phyloP scores from a whole-genome alignment of 1,139 yeast species.

The Candida tunisiensis region DNA sequence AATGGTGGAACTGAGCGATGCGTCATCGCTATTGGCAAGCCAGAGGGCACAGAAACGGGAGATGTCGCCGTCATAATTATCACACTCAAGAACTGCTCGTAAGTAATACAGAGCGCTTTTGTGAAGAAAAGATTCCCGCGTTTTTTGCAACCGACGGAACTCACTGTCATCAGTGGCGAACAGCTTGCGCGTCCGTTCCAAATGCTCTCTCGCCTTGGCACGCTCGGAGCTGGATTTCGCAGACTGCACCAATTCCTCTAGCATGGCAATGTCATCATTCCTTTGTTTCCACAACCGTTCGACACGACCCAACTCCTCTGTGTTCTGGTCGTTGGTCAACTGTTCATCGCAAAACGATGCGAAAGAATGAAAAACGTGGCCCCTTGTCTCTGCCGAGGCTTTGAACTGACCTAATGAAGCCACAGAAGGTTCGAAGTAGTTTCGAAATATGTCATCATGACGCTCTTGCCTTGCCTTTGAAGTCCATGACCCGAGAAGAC shows the following conservation, averaged over 20 bases:
- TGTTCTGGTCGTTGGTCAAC: slow-evolving; percentile 27
- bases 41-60: slow-evolving; percentile 79
- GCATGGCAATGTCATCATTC: slow-evolving; percentile 24
- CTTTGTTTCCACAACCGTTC: slow-evolving; percentile 24
- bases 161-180: slow-evolving; percentile 33
- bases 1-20: slow-evolving; percentile 16
- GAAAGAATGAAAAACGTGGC: slow-evolving; percentile 37
- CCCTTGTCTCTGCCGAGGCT: slow-evolving; percentile 12
- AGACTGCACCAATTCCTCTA: slow-evolving; percentile 15
- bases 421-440: slow-evolving; percentile 31
- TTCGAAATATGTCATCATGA: slow-evolving; percentile 37
- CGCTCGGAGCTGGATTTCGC: slow-evolving; percentile 26
- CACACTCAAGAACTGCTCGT: slow-evolving; percentile 23
- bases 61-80: slow-evolving; percentile 36
- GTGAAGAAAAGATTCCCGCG: slow-evolving; percentile 28
- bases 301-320: slow-evolving; percentile 28
- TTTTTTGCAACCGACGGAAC: slow-evolving; percentile 22
- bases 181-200: slow-evolving; percentile 23
- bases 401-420: slow-evolving; percentile 6
- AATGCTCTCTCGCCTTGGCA: slow-evolving; percentile 15
- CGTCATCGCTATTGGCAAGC: slow-evolving; percentile 43
- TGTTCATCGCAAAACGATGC: slow-evolving; percentile 70
- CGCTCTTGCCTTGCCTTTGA: slow-evolving; percentile 53
- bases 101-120: slow-evolving; percentile 49
- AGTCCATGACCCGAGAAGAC: slow-evolving; percentile 48